A percentile compares a stretch with the other conserved stretches of the same genome.
phyloP scores from a whole-genome alignment of 345 rosid genomes.

The Gossypium australe region DNA sequence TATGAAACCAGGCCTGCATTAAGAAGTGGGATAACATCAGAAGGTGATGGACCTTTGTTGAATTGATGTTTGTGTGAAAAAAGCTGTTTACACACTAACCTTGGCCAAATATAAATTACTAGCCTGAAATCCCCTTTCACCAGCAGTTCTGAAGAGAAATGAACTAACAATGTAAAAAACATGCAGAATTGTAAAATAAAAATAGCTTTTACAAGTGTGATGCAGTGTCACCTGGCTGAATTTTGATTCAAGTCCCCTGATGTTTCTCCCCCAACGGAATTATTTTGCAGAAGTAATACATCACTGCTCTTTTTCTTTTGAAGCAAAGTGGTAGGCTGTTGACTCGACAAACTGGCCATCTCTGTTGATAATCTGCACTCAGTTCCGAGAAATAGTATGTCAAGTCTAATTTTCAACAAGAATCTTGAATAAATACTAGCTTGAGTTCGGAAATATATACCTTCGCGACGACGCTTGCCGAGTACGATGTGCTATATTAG shows the following conservation, averaged over 20 bases:
- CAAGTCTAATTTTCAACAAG: neutral
- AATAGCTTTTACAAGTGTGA: neutral
- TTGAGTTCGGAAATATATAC: conserved; percentile 6
- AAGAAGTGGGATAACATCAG: conserved; percentile 8
- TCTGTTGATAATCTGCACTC: conserved; percentile 56
- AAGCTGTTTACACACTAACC: conserved; percentile 28
- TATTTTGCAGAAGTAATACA: conserved; percentile 24
- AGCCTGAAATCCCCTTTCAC: conserved; percentile 43
- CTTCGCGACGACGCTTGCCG: conserved; percentile 60
- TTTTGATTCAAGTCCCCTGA: conserved; percentile 33
- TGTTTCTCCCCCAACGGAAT: conserved; percentile 23
- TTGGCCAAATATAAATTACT: conserved; percentile 52
- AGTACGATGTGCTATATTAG: conserved; percentile 45
- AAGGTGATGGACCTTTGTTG: neutral
- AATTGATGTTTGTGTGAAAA: conserved; percentile 6
- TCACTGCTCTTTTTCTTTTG: conserved; percentile 49
- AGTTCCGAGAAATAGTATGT: neutral
- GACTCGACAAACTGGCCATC: conserved; percentile 31
- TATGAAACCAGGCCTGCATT: conserved; percentile 68
- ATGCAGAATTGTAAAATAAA: neutral
- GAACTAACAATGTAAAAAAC: neutral
- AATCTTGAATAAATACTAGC: neutral
- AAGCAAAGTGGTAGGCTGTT: conserved; percentile 30
- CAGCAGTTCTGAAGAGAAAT: conserved; percentile 30
- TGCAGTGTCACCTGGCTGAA: conserved; percentile 40